Evolutionary conservation across 257 asterid species (phyloP).

Genomic region (Hygrophila difformis): DNA sequence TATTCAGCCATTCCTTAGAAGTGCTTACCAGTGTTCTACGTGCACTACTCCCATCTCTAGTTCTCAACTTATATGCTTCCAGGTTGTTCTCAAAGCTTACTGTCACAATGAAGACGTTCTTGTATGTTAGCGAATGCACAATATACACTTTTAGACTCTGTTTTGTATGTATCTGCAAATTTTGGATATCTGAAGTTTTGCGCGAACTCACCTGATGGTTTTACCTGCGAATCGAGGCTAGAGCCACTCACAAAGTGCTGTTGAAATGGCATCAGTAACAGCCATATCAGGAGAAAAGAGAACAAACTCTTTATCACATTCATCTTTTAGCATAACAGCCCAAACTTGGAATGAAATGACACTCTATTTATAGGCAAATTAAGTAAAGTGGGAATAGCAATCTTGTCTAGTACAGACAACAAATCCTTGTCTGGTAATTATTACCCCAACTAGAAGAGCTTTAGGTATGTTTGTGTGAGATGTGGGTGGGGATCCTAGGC

Average conservation of each 20-base stretch:
- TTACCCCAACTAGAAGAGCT: no score
- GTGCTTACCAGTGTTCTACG: slow-evolving; percentile 30
- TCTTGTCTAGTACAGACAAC: no score
- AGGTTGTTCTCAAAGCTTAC: slow-evolving; percentile 29
- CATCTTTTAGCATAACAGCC: slow-evolving; percentile 25
- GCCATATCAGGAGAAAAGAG: slow-evolving; percentile 33
- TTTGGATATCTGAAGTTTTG: no score
- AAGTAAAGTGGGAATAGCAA: no score
- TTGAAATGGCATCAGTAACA: slow-evolving; percentile 25
- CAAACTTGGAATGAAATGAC: slow-evolving; percentile 10
- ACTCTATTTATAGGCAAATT: no score
- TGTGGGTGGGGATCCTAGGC: slow-evolving; percentile 48
- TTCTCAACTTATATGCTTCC: slow-evolving; percentile 22
- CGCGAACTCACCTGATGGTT: neutral
- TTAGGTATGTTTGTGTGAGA: no score
- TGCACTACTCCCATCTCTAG: slow-evolving; percentile 19
- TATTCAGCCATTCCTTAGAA: neutral
- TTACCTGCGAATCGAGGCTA: slow-evolving; percentile 25
- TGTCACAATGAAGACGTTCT: slow-evolving; percentile 22
- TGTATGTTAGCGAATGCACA: no score
- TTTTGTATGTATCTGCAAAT: no score
- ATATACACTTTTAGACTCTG: no score
- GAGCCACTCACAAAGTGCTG: slow-evolving; percentile 17
- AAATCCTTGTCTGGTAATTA: no score
- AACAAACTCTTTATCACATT: slow-evolving; percentile 18